Evolutionary conservation across 2,329 filamentous ascomycete species (phyloP).

Genomic region (Sporothrix inflata): DNA sequence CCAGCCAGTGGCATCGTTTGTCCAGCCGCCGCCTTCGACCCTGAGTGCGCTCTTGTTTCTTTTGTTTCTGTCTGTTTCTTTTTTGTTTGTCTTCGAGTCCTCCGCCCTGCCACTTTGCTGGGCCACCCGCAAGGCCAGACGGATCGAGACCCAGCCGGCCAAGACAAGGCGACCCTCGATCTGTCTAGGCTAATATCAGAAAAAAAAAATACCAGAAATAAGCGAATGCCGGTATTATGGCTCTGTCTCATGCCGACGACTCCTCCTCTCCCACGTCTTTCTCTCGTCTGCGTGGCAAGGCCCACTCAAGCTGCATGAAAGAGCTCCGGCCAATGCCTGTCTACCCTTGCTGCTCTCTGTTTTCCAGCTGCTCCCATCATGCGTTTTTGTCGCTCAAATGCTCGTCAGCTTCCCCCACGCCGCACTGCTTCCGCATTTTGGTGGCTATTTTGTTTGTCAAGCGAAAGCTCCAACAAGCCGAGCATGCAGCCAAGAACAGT

Average conservation of each 20-base stretch:
- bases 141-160: background rate
- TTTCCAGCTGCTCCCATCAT: background rate
- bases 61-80: background rate
- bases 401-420: constrained; percentile 4
- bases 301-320: background rate
- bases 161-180: background rate
- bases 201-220: background rate
- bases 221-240: constrained; percentile 6
- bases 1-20: background rate
- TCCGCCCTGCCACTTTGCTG: background rate
- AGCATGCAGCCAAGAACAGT: background rate
- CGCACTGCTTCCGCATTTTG: background rate
- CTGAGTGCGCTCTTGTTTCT: background rate
- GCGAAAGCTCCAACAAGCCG: background rate
- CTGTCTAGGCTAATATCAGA: background rate
- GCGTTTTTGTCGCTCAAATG: constrained; percentile 8
- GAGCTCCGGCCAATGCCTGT: background rate
- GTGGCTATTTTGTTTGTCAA: background rate
- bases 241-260: background rate
- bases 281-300: background rate
- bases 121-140: background rate
- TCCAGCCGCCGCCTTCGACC: background rate
- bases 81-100: background rate
- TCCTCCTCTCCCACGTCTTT: background rate
- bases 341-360: background rate